Conservation (phyloP, 495 filamentous ascomycete genomes). For the Lichina pygmaea region DNA sequence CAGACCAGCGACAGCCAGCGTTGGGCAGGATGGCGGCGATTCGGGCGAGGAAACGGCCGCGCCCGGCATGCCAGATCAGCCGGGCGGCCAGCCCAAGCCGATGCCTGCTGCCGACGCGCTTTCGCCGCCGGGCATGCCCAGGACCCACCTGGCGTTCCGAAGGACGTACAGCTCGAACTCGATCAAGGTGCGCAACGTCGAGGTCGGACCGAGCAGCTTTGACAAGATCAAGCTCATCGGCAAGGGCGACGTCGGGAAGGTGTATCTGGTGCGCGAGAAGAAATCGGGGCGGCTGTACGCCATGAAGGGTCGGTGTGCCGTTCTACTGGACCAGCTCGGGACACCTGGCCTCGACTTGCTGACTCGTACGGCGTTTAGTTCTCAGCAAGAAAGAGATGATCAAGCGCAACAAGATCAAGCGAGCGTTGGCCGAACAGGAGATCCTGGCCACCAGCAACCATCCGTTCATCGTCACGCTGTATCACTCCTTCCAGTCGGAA, state of each 20-base stretch:
- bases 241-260: constrained; percentile 95
- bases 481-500: constrained; percentile 96
- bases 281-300: constrained; percentile 86
- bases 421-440: constrained; percentile 89
- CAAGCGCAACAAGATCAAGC: constrained; percentile 99
- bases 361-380: constrained; percentile 24
- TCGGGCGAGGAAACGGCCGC: constrained; percentile 27
- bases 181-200: constrained; percentile 90
- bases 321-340: neutral
- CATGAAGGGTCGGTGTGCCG: constrained; percentile 59
- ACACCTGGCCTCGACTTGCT: neutral
- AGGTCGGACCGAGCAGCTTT: constrained; percentile 85
- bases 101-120: constrained; percentile 18
- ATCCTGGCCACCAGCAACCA: constrained; percentile 97
- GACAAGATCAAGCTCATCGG: constrained; percentile 99
- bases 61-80: neutral
- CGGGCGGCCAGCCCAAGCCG: constrained; percentile 12
- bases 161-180: constrained; percentile 97
- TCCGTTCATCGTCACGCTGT: constrained; percentile 93
- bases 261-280: constrained; percentile 93
- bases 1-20: constrained; percentile 45
- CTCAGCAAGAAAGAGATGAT: constrained; percentile 99
- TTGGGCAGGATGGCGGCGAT: constrained; percentile 27
- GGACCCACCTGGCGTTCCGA: constrained; percentile 45
- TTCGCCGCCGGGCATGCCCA: constrained; percentile 23